phyloP scores from a whole-genome alignment of 179 eudicot species.

The Patellifolia procumbens region DNA sequence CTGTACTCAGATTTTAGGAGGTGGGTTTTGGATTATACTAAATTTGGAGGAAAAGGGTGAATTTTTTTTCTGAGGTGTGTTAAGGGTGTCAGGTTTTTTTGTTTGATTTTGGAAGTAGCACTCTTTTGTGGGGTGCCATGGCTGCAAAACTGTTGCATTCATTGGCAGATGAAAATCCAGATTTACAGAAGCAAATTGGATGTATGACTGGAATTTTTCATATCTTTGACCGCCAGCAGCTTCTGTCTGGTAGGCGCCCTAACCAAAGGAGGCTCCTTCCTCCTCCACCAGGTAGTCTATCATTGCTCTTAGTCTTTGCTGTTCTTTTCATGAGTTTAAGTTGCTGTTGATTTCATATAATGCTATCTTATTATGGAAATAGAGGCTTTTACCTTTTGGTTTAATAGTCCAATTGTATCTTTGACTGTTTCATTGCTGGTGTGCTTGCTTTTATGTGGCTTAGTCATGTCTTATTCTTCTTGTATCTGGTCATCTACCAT shows the following conservation, averaged over 20 bases:
- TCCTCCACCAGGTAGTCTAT: slow-evolving; percentile 52
- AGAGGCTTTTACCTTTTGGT: neutral
- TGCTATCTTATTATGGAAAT: neutral
- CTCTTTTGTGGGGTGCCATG: slow-evolving; percentile 39
- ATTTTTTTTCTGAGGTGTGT: slow-evolving; percentile 10
- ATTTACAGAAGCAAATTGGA: slow-evolving; percentile 92
- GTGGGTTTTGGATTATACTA: slow-evolving; percentile 36
- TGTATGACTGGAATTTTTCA: slow-evolving; percentile 92
- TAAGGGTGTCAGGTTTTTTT: slow-evolving; percentile 18
- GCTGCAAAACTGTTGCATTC: slow-evolving; percentile 91
- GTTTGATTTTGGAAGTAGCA: slow-evolving; percentile 4
- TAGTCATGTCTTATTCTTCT: neutral
- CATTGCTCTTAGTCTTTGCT: neutral
- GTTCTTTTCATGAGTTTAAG: neutral
- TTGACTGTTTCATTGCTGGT: slow-evolving; percentile 26
- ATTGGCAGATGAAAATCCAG: slow-evolving; percentile 89
- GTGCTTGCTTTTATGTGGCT: neutral
- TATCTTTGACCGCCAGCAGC: slow-evolving; percentile 74
- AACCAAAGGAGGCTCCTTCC: slow-evolving; percentile 63
- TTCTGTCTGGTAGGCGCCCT: slow-evolving; percentile 58
- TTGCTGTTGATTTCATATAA: neutral
- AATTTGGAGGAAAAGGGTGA: slow-evolving; percentile 22
- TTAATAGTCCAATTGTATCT: neutral
- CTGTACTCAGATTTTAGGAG: slow-evolving; percentile 32
- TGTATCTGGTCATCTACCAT: neutral